Evolutionary conservation across 148 eudicot species (phyloP).

Genomic region (Gaultheria prostrata): DNA sequence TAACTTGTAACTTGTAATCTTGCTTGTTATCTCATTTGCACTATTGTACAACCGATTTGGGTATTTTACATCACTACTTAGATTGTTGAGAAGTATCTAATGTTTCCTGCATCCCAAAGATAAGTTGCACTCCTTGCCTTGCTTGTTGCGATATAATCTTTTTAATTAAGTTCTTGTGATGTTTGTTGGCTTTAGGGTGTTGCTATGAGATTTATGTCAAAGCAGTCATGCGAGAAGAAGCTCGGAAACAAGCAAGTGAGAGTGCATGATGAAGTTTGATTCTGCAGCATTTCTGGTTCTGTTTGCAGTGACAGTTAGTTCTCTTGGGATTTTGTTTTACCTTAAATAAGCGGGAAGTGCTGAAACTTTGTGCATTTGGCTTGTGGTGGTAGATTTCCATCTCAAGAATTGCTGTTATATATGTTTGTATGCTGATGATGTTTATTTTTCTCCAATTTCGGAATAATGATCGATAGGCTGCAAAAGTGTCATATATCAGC

Average conservation of each 20-base stretch:
- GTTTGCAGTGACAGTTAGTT: not conserved
- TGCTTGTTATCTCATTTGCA: not conserved
- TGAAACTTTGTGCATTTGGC: not conserved
- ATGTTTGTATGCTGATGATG: not conserved
- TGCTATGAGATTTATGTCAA: conserved; percentile 81
- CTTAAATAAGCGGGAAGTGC: not conserved
- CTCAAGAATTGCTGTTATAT: not conserved
- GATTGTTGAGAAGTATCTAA: not conserved
- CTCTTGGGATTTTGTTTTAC: not conserved
- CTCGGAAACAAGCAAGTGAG: conserved; percentile 38
- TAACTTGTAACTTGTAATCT: no score
- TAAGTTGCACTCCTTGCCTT: not conserved
- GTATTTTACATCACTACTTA: not conserved
- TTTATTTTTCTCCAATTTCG: not conserved
- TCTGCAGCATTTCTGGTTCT: not conserved
- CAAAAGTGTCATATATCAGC: not conserved
- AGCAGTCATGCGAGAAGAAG: conserved; percentile 55
- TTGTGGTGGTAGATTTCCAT: not conserved
- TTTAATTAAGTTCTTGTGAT: not conserved
- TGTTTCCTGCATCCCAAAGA: not conserved
- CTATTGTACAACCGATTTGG: conserved; percentile 3
- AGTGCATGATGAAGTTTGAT: conserved; percentile 22
- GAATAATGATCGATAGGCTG: not conserved
- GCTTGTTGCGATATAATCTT: not conserved
- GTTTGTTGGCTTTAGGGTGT: conserved; percentile 49